Percentiles rank a stretch among this genome's conserved stretches.
phyloP scores from a whole-genome alignment of 768 basidiomycete species.

The Gelatoporia subvermispora region DNA sequence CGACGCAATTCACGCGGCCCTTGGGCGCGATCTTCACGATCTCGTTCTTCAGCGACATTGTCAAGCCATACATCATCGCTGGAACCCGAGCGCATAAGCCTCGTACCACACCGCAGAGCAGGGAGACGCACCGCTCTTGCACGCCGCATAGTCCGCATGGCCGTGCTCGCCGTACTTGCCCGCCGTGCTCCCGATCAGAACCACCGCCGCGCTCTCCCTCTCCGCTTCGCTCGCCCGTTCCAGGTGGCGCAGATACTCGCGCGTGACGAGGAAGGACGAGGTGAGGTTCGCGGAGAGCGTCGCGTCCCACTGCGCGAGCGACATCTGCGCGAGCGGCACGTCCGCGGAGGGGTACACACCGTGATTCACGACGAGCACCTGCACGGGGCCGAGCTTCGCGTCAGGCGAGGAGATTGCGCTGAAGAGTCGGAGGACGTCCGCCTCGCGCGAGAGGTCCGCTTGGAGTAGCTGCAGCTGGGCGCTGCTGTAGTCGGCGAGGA shows the following conservation, averaged over 20 bases:
- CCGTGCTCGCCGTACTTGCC: slow-evolving; percentile 71
- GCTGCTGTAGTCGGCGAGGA: slow-evolving; percentile 34
- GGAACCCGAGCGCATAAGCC: background rate
- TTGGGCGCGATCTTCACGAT: slow-evolving; percentile 70
- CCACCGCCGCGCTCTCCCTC: slow-evolving; percentile 54
- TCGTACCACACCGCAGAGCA: background rate
- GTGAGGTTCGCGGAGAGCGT: slow-evolving; percentile 64
- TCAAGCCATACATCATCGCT: slow-evolving; percentile 74
- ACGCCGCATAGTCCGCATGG: slow-evolving; percentile 61
- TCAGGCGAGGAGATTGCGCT: slow-evolving; percentile 22
- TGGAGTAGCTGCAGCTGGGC: slow-evolving; percentile 32
- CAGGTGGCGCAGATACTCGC: slow-evolving; percentile 52
- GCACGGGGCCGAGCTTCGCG: slow-evolving; percentile 43
- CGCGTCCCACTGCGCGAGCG: slow-evolving; percentile 56
- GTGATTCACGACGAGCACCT: slow-evolving; percentile 60
- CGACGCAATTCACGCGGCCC: slow-evolving; percentile 67
- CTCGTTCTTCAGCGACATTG: slow-evolving; percentile 70
- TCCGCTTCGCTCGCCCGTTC: slow-evolving; percentile 27
- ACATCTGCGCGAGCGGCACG: slow-evolving; percentile 50
- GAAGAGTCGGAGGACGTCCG: slow-evolving; percentile 49
- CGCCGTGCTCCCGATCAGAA: slow-evolving; percentile 66
- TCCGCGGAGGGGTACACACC: slow-evolving; percentile 44
- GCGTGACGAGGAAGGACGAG: slow-evolving; percentile 59
- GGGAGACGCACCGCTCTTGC: slow-evolving; percentile 55
- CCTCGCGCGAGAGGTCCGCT: slow-evolving; percentile 58